Base-by-base conservation (phyloP, 2,329 filamentous ascomycete species). In the Pseudogymnoascus sp. region DNA sequence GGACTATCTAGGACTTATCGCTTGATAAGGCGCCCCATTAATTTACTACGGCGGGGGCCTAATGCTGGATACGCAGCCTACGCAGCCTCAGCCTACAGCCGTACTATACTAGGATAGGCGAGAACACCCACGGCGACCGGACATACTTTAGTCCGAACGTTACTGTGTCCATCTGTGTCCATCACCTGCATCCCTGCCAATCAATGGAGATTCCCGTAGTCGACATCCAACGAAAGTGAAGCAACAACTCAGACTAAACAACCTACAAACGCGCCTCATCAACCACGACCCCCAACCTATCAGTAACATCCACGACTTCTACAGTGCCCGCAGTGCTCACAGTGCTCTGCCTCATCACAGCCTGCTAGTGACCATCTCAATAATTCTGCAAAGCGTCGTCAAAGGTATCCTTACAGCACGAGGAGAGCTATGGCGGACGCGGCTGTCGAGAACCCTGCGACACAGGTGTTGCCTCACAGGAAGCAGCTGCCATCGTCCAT, bases 401-500 rank as follows among this genome's bases (percentile, higher is more conserved):
- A 47, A 47, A 12, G 14, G 25, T 59, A 35, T 35, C 53, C 28
- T 33, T 59, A 21, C 53, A 59, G 28, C 28, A 21, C 11, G 11
- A 60, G 56, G 53, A 60, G 44, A 53, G 35, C 63, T 70, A 97
- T 97, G 93, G 92, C 87, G 77, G 91, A 96, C 81, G 85, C 91
- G 75, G 83, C 89, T 72, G 86, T 96, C 74, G 91, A 96, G 79
- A 92, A 84, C 78, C 86, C 91, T 73, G 82, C 83, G 75, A 89
- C 86, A 82, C 84, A 82, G 69, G 80, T 87, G 76, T 83, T 86
- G 74, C 87, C 89, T 75, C 89, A 92, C 78, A 92, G 89, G 81
- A 95, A 91, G 81, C 81, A 87, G 73, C 82, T 86, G 71, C 85
- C 88, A 61, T 89, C 88, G 66, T 87, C 88, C 72, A 94, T 96